These are phyloP conservation scores for Fraxinus ornus DNA, from an alignment of 305 asterid genomes.

Conservation along the genomic window DNA sequence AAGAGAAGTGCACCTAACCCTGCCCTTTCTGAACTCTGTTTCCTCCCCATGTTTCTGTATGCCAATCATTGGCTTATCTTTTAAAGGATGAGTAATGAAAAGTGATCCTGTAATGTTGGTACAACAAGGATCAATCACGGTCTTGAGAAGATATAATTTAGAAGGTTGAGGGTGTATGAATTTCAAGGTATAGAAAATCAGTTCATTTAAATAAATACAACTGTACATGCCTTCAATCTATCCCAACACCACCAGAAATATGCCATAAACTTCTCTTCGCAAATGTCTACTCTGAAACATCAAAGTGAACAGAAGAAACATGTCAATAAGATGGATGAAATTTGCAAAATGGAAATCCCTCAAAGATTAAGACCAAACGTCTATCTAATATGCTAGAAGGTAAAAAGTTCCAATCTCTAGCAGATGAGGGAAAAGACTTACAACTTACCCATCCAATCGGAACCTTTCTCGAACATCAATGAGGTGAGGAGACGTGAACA, in stretches of 20 bases:
- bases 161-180: not conserved
- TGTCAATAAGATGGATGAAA: slow-evolving; percentile 17
- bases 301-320: slow-evolving; percentile 20
- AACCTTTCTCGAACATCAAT: slow-evolving; percentile 97
- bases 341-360: slow-evolving; percentile 18
- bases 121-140: not conserved
- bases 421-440: not conserved
- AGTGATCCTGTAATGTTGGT: not conserved
- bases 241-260: slow-evolving; percentile 98
- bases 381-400: not conserved
- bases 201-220: not conserved
- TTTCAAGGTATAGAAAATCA: not conserved
- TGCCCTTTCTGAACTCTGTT: not conserved
- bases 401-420: slow-evolving; percentile 7
- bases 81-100: not conserved
- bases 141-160: not conserved
- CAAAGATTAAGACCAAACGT: slow-evolving; percentile 12
- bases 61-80: not conserved
- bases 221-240: slow-evolving; percentile 68
- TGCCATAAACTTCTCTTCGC: slow-evolving; percentile 85
- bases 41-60: not conserved
- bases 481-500: slow-evolving; percentile 96
- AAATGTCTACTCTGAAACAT: slow-evolving; percentile 62
- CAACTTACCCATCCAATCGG: slow-evolving; percentile 77
- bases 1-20: not conserved